A percentile compares a stretch with the other conserved stretches of the same genome.
Evolutionary conservation across 208 protist genomes (phyloP).

Genomic region (Novymonas esmeraldas): DNA sequence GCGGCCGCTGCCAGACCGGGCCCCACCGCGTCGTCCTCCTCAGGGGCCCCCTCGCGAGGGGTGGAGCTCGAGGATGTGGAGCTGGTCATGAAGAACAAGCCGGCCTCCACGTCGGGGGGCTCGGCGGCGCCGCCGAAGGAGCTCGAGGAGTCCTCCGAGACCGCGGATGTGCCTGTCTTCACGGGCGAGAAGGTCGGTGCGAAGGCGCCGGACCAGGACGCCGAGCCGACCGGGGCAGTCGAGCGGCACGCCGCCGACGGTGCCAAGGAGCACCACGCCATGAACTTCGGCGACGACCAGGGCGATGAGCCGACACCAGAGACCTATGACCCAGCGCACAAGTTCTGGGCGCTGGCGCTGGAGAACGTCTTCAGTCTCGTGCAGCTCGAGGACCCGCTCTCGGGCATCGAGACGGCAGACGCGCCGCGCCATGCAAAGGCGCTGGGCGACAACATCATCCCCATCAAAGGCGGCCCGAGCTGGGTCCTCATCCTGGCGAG

Average conservation of each 20-base stretch:
- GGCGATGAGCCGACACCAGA: slow-evolving; percentile 61
- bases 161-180: slow-evolving; percentile 1
- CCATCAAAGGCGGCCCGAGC: slow-evolving; percentile 74
- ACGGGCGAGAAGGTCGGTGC: slow-evolving; percentile 4
- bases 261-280: slow-evolving; percentile 27
- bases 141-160: slow-evolving; percentile 1
- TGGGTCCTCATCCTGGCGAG: slow-evolving; percentile 61
- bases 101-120: neutral
- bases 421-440: slow-evolving; percentile 55
- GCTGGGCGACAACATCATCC: slow-evolving; percentile 83
- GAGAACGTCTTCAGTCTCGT: slow-evolving; percentile 76
- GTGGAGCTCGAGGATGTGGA: slow-evolving; percentile 11
- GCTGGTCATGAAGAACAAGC: slow-evolving; percentile 15
- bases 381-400: slow-evolving; percentile 59
- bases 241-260: neutral
- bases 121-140: slow-evolving; percentile 1
- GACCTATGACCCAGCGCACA: slow-evolving; percentile 54
- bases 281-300: slow-evolving; percentile 66
- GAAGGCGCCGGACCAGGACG: neutral
- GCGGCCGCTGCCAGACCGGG: too few relatives aligned
- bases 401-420: slow-evolving; percentile 51
- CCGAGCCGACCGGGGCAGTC: neutral
- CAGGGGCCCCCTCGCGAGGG: slow-evolving; percentile 3
- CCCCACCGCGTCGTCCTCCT: neutral
- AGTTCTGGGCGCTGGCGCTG: slow-evolving; percentile 77